Conservation (phyloP, 768 basidiomycete species). For the Panaeolus papilionaceus region DNA sequence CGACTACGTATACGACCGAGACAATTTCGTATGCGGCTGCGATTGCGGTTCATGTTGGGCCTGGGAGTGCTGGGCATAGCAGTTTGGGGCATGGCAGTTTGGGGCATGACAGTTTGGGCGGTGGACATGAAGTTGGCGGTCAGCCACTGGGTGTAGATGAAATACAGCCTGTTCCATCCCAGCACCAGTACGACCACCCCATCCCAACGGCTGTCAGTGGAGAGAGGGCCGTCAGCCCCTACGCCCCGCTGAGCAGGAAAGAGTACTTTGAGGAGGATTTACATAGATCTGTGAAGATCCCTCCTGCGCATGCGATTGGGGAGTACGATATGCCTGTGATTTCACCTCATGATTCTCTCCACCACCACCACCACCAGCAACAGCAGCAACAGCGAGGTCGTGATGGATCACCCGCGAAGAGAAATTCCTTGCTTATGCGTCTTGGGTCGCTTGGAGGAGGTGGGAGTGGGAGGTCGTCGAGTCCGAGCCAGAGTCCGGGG, state of each 20-base stretch:
- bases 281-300: slow-evolving; percentile 41
- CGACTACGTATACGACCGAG: slow-evolving; percentile 29
- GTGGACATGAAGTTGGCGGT: slow-evolving; percentile 1
- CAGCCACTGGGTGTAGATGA: background rate
- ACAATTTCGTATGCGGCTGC: slow-evolving; percentile 34
- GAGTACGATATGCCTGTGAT: slow-evolving; percentile 35
- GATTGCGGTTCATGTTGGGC: slow-evolving; percentile 27
- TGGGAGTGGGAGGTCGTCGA: background rate
- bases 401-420: background rate
- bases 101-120: slow-evolving; percentile 4
- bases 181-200: background rate
- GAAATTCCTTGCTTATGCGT: background rate
- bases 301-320: slow-evolving; percentile 52
- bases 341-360: slow-evolving; percentile 8
- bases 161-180: background rate
- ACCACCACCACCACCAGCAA: background rate
- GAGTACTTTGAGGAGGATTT: slow-evolving; percentile 19
- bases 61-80: background rate
- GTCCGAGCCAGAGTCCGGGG: background rate
- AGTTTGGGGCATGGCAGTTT: background rate
- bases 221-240: background rate
- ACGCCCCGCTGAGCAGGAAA: slow-evolving; percentile 15
- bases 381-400: background rate
- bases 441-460: slow-evolving; percentile 6
- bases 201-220: background rate